These are phyloP conservation scores for Calonectria pseudoturangicola DNA, from an alignment of 2,329 filamentous ascomycete species.

Conservation along the genomic window DNA sequence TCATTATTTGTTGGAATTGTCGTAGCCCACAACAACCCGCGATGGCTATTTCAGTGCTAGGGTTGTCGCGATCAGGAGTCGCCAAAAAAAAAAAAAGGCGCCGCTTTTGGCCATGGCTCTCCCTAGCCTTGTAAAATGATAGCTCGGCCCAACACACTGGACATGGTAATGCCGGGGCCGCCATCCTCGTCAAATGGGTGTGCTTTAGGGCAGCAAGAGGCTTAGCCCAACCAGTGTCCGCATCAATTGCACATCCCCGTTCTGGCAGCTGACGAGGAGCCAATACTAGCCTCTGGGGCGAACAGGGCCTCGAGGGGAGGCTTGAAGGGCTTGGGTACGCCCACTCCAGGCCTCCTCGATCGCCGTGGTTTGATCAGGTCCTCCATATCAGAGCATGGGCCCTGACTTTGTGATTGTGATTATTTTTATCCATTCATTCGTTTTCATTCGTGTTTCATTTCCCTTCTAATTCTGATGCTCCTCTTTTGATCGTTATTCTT, in stretches of 20 bases:
- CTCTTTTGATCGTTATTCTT: slow-evolving; percentile 9
- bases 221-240: slow-evolving; percentile 7
- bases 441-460: slow-evolving; percentile 9
- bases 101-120: slow-evolving; percentile 24
- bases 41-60: slow-evolving; percentile 13
- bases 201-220: slow-evolving; percentile 21
- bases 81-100: neutral
- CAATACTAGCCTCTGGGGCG: neutral
- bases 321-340: slow-evolving; percentile 13
- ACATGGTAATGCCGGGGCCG: neutral
- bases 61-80: slow-evolving; percentile 18
- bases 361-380: neutral
- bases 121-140: slow-evolving; percentile 13
- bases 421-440: slow-evolving; percentile 1
- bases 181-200: neutral
- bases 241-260: neutral
- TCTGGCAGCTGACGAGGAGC: slow-evolving; percentile 2
- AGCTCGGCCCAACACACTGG: slow-evolving; percentile 13
- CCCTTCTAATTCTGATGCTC: neutral
- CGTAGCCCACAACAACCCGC: neutral
- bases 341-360: slow-evolving; percentile 15
- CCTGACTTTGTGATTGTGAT: slow-evolving; percentile 7
- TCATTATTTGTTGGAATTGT: slow-evolving; percentile 13
- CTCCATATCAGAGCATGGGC: slow-evolving; percentile 19
- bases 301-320: slow-evolving; percentile 4